Base-by-base conservation (phyloP, 1,284 basidiomycete genomes). In the Austroboletus niveus region DNA sequence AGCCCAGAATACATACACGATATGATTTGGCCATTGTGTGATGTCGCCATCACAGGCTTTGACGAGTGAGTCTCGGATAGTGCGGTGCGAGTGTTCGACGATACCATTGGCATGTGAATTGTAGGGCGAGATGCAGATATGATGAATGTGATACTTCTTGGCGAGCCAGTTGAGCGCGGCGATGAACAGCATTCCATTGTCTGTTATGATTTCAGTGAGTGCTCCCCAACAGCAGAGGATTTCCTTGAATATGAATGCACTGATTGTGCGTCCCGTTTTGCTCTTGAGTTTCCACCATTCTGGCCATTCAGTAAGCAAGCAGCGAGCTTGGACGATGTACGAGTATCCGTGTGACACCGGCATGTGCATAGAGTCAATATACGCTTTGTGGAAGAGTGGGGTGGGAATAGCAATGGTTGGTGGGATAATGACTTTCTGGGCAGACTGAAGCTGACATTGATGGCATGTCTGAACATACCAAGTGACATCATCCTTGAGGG, bases 371-470 rank as follows among this genome's bases (percentile, higher is more conserved):
- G 36, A n/a, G 4, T 54, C 38, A 0, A 42, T 20, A 3, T 51
- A 40, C 0, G 15, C 36, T 10, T 54, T 55, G 0, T 1, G n/a
- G 17, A 48, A 52, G 1, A 71, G 49, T 0, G 60, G 51, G 0
- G 62, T 55, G 0, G 64, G 63, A 0, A 38, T 47, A 0, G 62
- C 36, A 9, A 71, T 53, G 0, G 45, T 54, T 0, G 44, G 47
- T 20, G 41, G 10, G 22, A 48, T n/a, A 0, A 44, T 12, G 1
- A 52, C 42, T 1, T 49, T 49, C 1, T 52, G 9, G 2, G 20
- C 14, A 0, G 32, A 45, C 0, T 20, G 3, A 0, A 31, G 40
- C 6, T 56, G 55, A 9, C 55, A 56, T 6, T 56, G 36, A 17
- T 56, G 55, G 3, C 52, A 56, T 0, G 43, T 51, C 14, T 51